Percentiles rank a stretch among this genome's conserved stretches.
Evolutionary conservation across 1,284 basidiomycete species (phyloP).

Genomic region (Puccinia coronata): DNA sequence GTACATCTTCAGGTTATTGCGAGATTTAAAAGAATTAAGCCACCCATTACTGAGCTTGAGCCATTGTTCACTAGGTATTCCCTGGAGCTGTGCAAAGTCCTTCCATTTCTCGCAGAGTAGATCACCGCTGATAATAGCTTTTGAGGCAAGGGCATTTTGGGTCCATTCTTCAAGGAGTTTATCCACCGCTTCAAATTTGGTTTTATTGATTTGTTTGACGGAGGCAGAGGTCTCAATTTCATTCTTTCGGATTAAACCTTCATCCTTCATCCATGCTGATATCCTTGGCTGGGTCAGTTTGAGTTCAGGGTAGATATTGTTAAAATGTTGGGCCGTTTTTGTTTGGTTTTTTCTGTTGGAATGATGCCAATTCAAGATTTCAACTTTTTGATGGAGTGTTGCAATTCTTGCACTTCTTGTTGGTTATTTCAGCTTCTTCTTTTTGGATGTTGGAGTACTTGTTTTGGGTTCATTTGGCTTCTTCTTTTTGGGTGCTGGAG

Average conservation of each 20-base stretch:
- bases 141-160: neutral
- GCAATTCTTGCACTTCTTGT: neutral
- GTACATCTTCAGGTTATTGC: neutral
- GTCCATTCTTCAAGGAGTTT: slow-evolving; percentile 10
- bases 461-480: neutral
- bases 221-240: neutral
- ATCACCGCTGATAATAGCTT: neutral
- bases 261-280: slow-evolving; percentile 30
- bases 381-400: slow-evolving; percentile 23
- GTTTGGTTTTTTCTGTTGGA: slow-evolving; percentile 35
- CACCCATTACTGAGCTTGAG: slow-evolving; percentile 15
- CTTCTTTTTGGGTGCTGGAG: neutral
- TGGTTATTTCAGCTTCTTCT: neutral
- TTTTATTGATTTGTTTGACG: slow-evolving; percentile 10
- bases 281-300: slow-evolving; percentile 37
- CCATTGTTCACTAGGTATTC: slow-evolving; percentile 20
- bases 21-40: slow-evolving; percentile 28
- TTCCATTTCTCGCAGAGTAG: slow-evolving; percentile 26
- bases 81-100: slow-evolving; percentile 26
- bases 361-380: slow-evolving; percentile 44
- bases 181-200: slow-evolving; percentile 5
- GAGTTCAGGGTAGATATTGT: neutral
- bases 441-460: neutral
- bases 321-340: slow-evolving; percentile 24
- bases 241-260: slow-evolving; percentile 19